Percentiles rank a stretch among this genome's conserved stretches.
Conservation (phyloP, 2,329 filamentous ascomycete genomes). For the Aureobasidium sp. region DNA sequence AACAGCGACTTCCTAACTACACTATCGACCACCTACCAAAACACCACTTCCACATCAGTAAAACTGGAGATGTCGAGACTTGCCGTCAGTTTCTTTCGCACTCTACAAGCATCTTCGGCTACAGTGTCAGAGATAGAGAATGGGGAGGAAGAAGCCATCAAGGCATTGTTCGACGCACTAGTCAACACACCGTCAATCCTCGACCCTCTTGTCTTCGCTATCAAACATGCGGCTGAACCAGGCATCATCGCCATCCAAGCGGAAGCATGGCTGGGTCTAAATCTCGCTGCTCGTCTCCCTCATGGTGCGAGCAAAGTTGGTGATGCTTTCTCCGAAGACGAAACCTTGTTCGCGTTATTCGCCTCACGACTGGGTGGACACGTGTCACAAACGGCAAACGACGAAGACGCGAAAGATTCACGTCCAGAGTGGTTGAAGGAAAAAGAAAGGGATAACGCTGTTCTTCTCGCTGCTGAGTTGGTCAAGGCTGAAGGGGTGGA, state of each 20-base stretch:
- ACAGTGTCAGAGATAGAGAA: neutral
- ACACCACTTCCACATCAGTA: neutral
- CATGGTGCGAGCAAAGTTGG: neutral
- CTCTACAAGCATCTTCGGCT: neutral
- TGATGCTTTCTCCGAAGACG: neutral
- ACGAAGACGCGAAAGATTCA: neutral
- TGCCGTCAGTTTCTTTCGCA: neutral
- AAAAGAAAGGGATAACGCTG: slow-evolving; percentile 30
- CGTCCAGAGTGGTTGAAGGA: slow-evolving; percentile 24
- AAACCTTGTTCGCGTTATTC: neutral
- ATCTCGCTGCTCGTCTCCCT: slow-evolving; percentile 2
- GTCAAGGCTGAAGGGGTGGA: slow-evolving; percentile 29
- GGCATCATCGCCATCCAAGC: slow-evolving; percentile 9
- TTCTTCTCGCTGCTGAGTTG: slow-evolving; percentile 29
- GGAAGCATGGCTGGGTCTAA: slow-evolving; percentile 13
- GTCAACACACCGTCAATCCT: neutral
- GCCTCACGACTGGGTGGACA: neutral
- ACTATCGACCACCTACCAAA: neutral
- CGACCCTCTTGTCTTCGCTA: slow-evolving; percentile 11
- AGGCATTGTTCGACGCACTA: neutral
- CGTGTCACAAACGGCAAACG: slow-evolving; percentile 23
- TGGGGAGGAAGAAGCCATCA: neutral
- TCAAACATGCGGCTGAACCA: slow-evolving; percentile 11
- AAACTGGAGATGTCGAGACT: slow-evolving; percentile 4
- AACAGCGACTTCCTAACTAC: neutral